phyloP scores from a whole-genome alignment of 2,329 filamentous ascomycete genomes.

The Aspergillus piperis region DNA sequence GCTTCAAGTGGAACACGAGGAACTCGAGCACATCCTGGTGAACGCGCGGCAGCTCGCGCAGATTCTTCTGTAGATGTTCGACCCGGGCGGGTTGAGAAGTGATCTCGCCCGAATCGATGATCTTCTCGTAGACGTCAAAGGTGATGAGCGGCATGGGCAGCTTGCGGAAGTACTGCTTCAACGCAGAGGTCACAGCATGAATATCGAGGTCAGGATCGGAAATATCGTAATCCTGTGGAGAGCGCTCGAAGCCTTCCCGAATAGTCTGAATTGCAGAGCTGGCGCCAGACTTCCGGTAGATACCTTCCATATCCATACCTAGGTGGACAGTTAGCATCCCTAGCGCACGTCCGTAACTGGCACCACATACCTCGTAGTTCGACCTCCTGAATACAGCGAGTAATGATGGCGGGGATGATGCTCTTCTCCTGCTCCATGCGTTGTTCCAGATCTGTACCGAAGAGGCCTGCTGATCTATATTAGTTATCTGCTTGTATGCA shows the following conservation, averaged over 20 bases:
- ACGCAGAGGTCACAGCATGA: conserved; percentile 87
- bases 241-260: conserved; percentile 87
- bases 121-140: conserved; percentile 85
- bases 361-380: conserved; percentile 70
- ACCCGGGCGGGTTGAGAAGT: conserved; percentile 68
- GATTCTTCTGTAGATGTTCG: conserved; percentile 68
- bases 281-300: conserved; percentile 96
- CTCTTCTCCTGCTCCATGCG: conserved; percentile 85
- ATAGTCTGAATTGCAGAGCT: conserved; percentile 87
- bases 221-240: conserved; percentile 76
- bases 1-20: conserved; percentile 86
- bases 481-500: conserved; percentile 13
- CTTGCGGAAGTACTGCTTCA: conserved; percentile 98
- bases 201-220: conserved; percentile 93
- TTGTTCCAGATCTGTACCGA: conserved; percentile 84
- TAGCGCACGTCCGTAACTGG: not conserved
- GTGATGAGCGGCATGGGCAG: conserved; percentile 87
- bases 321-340: conserved; percentile 16
- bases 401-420: conserved; percentile 86
- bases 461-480: conserved; percentile 58
- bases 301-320: conserved; percentile 92
- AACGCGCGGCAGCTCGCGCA: conserved; percentile 75
- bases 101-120: conserved; percentile 70
- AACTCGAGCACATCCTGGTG: conserved; percentile 92
- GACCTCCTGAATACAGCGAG: conserved; percentile 93